phyloP scores from a whole-genome alignment of 768 basidiomycete genomes.

The Lentinula sp. region DNA sequence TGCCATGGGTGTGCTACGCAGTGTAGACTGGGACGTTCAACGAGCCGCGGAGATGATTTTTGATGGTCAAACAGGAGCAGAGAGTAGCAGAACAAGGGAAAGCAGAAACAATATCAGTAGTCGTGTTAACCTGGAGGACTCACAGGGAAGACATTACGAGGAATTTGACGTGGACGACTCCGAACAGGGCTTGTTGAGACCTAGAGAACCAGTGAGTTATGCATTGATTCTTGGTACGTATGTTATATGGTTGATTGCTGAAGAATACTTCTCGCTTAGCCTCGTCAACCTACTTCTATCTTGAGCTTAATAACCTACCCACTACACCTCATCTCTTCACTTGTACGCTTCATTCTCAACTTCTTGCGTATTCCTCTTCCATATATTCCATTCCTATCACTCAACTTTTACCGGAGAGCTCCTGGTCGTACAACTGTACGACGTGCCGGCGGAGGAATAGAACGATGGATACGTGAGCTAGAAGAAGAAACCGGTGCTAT shows the following conservation, averaged over 20 bases:
- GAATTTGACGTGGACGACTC: constrained; percentile 50
- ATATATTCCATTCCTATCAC: constrained; percentile 41
- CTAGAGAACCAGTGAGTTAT: constrained; percentile 9
- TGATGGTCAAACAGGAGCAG: constrained; percentile 20
- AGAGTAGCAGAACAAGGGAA: constrained; percentile 11
- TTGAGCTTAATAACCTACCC: constrained; percentile 53
- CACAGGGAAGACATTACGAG: constrained; percentile 19
- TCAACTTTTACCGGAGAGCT: constrained; percentile 38
- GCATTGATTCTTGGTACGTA: background rate
- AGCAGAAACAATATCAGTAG: constrained; percentile 4
- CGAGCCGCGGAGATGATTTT: constrained; percentile 59
- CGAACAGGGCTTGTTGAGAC: constrained; percentile 21
- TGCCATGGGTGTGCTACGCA: constrained; percentile 52
- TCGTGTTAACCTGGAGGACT: constrained; percentile 4
- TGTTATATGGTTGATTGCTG: background rate
- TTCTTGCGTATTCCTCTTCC: constrained; percentile 66
- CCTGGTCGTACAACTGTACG: constrained; percentile 29
- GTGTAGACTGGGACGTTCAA: constrained; percentile 70
- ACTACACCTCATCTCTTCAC: constrained; percentile 47
- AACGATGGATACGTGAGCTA: constrained; percentile 73
- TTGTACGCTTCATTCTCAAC: constrained; percentile 63
- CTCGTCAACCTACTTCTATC: constrained; percentile 16
- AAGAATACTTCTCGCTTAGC: constrained; percentile 11
- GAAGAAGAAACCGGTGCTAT: constrained; percentile 84
- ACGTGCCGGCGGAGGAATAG: constrained; percentile 50